Evolutionary conservation across 495 filamentous ascomycete species (phyloP), one percentile per base, ranked within the genome.

Genomic region (Penicillium bialowiezense): DNA sequence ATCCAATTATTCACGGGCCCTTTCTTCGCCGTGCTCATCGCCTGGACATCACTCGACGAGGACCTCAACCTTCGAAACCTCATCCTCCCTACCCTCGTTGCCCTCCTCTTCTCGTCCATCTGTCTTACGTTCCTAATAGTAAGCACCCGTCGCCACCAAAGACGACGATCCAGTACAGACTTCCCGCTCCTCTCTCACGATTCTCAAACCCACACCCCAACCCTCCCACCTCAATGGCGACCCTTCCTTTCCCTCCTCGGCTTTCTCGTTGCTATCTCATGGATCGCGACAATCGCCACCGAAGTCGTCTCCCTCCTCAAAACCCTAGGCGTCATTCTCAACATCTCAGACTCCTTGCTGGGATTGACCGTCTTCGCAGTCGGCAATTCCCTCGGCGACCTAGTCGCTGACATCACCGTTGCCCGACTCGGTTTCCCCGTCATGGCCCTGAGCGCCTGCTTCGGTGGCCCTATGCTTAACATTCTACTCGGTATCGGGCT

Each of bases 231-330:
- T 68, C 43, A 74, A 43, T 88, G 86, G 70, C 84, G 90, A 26
- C 82, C 82, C 34, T 64, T 91, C 10, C 77, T 97, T 34, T 91
- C 89, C 65, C 88, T 95, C 56, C 70, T 91, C 0, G 95, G 95
- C n/a, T 99, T 99, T 63, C 66, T 85, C 7, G 92, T 99, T 47
- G 79, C 82, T 45, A 91, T 97, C 19, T 84, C 88, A 19, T 99
- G 95, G 95, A 97, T 99, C 52, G 90, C 87, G 17, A 96, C 90
- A 10, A 90, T 99, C 38, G 95, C 95, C 12, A 89, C 89, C 19
- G 95, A 99, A 68, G 95, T 99, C 13, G 95, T 99, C 6, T 91
- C 89, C 32, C 87, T 97, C 17, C 80, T 99, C 29, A 97, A 97
- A 65, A 88, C 95, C 2, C 72, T 99, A 15, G 95, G 95, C 3